Percentiles rank a stretch among this genome's conserved stretches.
Conservation (phyloP, 495 filamentous ascomycete species). For the Pyrenula aspistea region DNA sequence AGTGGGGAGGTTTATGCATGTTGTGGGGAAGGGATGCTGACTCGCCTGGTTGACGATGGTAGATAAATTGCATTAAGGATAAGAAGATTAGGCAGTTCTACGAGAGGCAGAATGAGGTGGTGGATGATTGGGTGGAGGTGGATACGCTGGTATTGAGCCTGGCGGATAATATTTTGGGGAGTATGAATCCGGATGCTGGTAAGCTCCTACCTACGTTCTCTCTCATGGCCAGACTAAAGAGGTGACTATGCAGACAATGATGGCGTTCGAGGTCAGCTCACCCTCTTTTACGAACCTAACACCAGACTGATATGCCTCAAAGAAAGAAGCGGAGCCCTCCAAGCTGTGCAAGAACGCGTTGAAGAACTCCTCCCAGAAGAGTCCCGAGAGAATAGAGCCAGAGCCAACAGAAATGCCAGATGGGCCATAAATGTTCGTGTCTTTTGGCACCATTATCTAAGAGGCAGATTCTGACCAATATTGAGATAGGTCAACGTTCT, state of each 20-base stretch:
- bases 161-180: conserved; percentile 39
- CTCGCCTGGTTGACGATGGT: too few species aligned
- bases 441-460: background rate
- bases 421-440: conserved; percentile 37
- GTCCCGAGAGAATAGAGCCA: conserved; percentile 27
- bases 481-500: conserved; percentile 23
- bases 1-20: background rate
- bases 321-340: conserved; percentile 27
- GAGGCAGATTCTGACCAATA: background rate
- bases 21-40: too few species aligned
- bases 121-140: conserved; percentile 41
- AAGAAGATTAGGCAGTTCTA: conserved; percentile 35
- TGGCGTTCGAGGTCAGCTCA: background rate
- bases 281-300: background rate
- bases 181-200: conserved; percentile 38
- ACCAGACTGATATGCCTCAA: conserved; percentile 7
- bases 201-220: too few species aligned
- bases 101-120: conserved; percentile 31
- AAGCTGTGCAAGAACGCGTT: conserved; percentile 22
- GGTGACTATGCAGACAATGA: background rate
- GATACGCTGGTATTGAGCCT: conserved; percentile 34
- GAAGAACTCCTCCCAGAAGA: conserved; percentile 34
- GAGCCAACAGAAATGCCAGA: conserved; percentile 23
- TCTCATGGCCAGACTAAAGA: too few species aligned
- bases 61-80: conserved; percentile 32